These are phyloP conservation scores for Cymbopogon flexuosus DNA, from an alignment of 202 grass and related monocot species.

Conservation along the genomic window DNA sequence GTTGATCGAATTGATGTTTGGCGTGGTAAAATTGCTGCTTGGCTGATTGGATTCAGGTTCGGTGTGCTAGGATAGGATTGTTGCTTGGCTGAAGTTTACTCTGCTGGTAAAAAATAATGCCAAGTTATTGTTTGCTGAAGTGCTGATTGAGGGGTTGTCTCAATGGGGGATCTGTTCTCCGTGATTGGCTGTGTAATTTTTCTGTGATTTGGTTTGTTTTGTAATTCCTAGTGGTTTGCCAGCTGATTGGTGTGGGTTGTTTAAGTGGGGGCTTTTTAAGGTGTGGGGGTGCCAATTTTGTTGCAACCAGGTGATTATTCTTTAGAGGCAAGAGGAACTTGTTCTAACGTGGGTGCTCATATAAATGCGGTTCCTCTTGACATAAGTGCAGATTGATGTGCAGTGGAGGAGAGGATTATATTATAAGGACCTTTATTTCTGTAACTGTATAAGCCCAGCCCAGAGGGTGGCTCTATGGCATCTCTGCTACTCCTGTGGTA, in stretches of 20 bases:
- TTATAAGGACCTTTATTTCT: background rate
- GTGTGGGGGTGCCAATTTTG: background rate
- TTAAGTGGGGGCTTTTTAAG: background rate
- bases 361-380: too few relatives aligned
- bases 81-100: background rate
- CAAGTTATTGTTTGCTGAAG: background rate
- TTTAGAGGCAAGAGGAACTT: background rate
- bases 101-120: too few relatives aligned
- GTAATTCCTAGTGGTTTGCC: background rate
- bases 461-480: too few relatives aligned
- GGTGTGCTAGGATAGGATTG: background rate
- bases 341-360: background rate
- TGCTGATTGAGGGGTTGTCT: background rate
- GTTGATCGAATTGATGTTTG: background rate
- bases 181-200: background rate
- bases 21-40: background rate
- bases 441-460: background rate
- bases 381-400: background rate
- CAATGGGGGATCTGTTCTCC: background rate
- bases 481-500: too few relatives aligned
- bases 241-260: background rate
- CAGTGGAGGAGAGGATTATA: background rate
- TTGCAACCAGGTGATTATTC: background rate
- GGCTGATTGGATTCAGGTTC: background rate
- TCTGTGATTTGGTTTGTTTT: background rate